Conservation (phyloP, 2,329 filamentous ascomycete genomes). For the Pezicula rhizophila region DNA sequence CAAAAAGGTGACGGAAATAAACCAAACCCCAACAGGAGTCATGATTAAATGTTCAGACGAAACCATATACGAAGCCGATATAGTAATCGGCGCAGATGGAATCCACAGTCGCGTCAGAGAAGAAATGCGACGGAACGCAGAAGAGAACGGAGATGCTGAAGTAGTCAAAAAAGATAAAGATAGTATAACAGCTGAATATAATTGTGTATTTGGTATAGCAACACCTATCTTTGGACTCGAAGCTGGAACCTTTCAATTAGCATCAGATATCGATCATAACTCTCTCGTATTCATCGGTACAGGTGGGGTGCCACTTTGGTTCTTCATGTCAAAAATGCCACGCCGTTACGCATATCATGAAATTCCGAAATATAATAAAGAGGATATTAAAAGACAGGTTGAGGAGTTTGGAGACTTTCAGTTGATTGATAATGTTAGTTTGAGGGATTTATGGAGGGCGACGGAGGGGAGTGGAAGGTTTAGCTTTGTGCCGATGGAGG, state of each 20-base stretch:
- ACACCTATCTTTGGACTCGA: background rate
- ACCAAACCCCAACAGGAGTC: constrained; percentile 1
- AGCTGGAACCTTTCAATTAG: background rate
- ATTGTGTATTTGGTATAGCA: constrained; percentile 2
- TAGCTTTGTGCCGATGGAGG: constrained; percentile 4
- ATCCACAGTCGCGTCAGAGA: constrained; percentile 9
- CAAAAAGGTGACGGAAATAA: constrained; percentile 5
- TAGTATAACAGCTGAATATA: constrained; percentile 5
- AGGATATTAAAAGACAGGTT: background rate
- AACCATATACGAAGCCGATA: background rate
- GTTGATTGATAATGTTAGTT: background rate
- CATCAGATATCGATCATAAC: constrained; percentile 1
- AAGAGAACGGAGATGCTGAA: background rate
- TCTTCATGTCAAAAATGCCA: constrained; percentile 4
- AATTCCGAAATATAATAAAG: background rate
- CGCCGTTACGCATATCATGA: constrained; percentile 1
- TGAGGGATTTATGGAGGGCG: background rate
- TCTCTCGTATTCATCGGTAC: constrained; percentile 1
- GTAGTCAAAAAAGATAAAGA: constrained; percentile 4
- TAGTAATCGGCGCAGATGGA: constrained; percentile 11
- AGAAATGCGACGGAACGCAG: constrained; percentile 6
- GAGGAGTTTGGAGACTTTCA: constrained; percentile 2
- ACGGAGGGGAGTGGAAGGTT: background rate
- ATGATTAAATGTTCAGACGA: constrained; percentile 8
- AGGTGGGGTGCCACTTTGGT: background rate